Conservation (phyloP, 164 flowering plant species). For the Berberis thunbergii region DNA sequence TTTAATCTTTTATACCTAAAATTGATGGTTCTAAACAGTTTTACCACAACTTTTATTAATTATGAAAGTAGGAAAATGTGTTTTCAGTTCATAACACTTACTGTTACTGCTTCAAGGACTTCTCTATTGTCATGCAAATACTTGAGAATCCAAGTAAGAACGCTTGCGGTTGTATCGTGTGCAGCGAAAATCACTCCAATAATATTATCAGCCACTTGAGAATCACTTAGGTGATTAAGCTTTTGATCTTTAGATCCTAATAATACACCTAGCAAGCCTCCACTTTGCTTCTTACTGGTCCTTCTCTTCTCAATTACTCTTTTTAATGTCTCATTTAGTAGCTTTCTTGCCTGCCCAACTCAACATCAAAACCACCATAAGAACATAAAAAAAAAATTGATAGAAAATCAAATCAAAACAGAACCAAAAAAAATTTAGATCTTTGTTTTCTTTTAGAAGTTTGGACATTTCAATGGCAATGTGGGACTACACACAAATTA, state of each 20-base stretch:
- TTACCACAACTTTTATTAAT: too few species aligned
- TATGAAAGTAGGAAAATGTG: too few species aligned
- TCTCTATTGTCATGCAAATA: slow-evolving; percentile 50
- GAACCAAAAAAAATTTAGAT: too few species aligned
- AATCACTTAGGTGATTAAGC: slow-evolving; percentile 32
- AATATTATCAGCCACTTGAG: slow-evolving; percentile 73
- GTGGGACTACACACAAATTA: too few species aligned
- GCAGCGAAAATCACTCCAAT: slow-evolving; percentile 77
- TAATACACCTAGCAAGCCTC: slow-evolving; percentile 43
- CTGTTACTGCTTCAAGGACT: slow-evolving; percentile 57
- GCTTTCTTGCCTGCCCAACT: slow-evolving; percentile 52
- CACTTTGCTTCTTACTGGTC: slow-evolving; percentile 21
- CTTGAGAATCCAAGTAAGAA: slow-evolving; percentile 48
- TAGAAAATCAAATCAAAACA: background rate
- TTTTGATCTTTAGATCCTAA: slow-evolving; percentile 19
- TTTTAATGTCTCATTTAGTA: slow-evolving; percentile 40
- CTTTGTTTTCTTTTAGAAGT: too few species aligned
- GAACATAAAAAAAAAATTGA: background rate
- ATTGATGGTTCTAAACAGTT: too few species aligned
- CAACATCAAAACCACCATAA: background rate
- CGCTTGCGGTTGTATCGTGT: slow-evolving; percentile 66
- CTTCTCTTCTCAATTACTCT: slow-evolving; percentile 51
- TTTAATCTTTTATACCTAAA: too few species aligned
- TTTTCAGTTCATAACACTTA: slow-evolving; percentile 13
- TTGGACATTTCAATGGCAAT: too few species aligned